Percentiles rank a stretch among this genome's conserved stretches.
Evolutionary conservation across 306 rosid genomes (phyloP).

Genomic region (Heteromeles arbutifolia): DNA sequence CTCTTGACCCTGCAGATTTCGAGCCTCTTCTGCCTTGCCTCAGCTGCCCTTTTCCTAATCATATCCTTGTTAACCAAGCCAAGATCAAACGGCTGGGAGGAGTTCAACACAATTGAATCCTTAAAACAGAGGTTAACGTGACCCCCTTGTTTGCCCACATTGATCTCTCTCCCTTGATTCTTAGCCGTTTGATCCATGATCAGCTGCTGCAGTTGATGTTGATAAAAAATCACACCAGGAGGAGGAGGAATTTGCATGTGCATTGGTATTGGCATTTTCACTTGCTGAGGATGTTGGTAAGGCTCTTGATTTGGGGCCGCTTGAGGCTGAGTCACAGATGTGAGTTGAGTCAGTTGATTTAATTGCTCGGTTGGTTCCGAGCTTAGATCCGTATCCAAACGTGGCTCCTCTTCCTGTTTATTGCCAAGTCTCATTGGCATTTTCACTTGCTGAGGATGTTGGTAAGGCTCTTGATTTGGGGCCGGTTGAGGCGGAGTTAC

Average conservation of each 20-base stretch:
- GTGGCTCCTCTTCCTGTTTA: not conserved
- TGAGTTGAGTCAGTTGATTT: not conserved
- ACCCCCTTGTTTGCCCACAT: slow-evolving; percentile 34
- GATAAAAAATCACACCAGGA: not conserved
- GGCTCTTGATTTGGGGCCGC: not conserved
- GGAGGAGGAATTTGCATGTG: not conserved
- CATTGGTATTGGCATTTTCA: not conserved
- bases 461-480: too few species aligned
- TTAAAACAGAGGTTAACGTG: slow-evolving; percentile 23
- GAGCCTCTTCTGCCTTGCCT: slow-evolving; percentile 45
- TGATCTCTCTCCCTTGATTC: not conserved
- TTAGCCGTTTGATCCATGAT: slow-evolving; percentile 16
- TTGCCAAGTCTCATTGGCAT: too few species aligned
- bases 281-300: not conserved
- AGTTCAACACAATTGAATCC: not conserved
- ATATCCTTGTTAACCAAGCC: slow-evolving; percentile 3
- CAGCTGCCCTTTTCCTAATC: slow-evolving; percentile 27
- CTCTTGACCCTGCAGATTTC: slow-evolving; percentile 40
- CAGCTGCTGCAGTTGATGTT: not conserved
- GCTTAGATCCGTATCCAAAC: not conserved
- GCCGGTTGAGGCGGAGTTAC: too few species aligned
- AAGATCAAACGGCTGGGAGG: slow-evolving; percentile 22
- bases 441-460: too few species aligned
- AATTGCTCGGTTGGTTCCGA: not conserved
- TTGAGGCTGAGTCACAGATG: not conserved